phyloP scores from a whole-genome alignment of 169 alveolate species.

The Plasmodium blacklocki region DNA sequence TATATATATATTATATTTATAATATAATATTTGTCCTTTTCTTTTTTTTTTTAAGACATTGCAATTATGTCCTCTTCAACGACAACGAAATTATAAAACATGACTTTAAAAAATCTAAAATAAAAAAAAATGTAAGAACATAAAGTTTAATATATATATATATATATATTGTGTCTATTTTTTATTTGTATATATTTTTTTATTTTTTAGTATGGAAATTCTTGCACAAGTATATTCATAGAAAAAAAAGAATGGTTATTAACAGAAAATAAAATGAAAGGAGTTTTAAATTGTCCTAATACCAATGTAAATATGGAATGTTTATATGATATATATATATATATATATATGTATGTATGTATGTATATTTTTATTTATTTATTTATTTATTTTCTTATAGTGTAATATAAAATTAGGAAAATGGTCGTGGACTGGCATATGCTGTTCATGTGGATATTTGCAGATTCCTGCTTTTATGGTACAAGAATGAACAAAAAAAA shows the following conservation, averaged over 20 bases:
- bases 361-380: too few species aligned
- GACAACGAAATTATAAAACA: too few species aligned
- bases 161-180: not conserved
- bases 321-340: too few species aligned
- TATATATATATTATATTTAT: too few species aligned
- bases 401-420: constrained; percentile 54
- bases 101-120: too few species aligned
- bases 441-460: constrained; percentile 74
- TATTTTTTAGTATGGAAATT: constrained; percentile 36
- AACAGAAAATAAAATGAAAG: constrained; percentile 47
- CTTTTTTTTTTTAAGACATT: too few species aligned
- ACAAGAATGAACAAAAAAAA: not conserved
- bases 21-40: too few species aligned
- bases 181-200: not conserved
- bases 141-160: too few species aligned
- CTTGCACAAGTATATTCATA: constrained; percentile 61
- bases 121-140: too few species aligned
- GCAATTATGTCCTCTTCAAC: too few species aligned
- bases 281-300: constrained; percentile 45
- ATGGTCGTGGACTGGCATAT: constrained; percentile 74
- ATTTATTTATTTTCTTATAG: constrained; percentile 10
- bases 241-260: constrained; percentile 57
- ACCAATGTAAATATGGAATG: constrained; percentile 5
- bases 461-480: constrained; percentile 75
- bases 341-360: too few species aligned